Conservation (phyloP, 140 eudicot species). For the Oenanthe javanica region DNA sequence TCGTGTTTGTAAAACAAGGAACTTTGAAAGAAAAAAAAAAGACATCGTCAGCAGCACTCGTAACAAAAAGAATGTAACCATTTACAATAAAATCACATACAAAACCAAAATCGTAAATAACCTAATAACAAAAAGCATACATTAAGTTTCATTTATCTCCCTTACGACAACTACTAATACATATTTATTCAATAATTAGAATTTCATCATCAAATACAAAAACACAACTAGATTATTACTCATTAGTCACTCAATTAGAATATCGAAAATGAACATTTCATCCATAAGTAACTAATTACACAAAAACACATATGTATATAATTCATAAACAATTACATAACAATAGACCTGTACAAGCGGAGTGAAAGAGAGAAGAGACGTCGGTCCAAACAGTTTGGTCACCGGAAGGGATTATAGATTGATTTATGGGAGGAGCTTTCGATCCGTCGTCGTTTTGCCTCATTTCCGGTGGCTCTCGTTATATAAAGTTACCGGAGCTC, state of each 20-base stretch:
- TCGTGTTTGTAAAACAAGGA: too few species aligned
- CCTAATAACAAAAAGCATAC: neutral
- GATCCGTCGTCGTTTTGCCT: neutral
- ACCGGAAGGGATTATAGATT: slow-evolving; percentile 4
- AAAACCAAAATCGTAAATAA: neutral
- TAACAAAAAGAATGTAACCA: too few species aligned
- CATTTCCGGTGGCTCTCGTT: neutral
- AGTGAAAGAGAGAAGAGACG: slow-evolving; percentile 1
- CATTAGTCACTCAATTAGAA: neutral
- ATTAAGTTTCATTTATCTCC: neutral
- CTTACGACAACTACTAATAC: neutral
- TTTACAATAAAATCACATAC: too few species aligned
- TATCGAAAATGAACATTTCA: neutral
- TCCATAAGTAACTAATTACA: neutral
- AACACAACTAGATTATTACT: neutral
- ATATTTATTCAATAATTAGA: neutral
- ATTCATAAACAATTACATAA: neutral
- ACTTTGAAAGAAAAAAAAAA: too few species aligned
- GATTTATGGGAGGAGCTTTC: neutral
- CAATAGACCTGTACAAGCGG: slow-evolving; percentile 10
- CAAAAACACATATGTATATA: neutral
- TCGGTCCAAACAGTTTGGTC: slow-evolving; percentile 14
- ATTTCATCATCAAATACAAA: neutral
- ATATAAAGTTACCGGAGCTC: neutral
- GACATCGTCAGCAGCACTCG: neutral